Evolutionary conservation across 1,284 basidiomycete genomes (phyloP), one percentile per base, ranked within the genome.

Genomic region (Trichosporon coremiiforme): DNA sequence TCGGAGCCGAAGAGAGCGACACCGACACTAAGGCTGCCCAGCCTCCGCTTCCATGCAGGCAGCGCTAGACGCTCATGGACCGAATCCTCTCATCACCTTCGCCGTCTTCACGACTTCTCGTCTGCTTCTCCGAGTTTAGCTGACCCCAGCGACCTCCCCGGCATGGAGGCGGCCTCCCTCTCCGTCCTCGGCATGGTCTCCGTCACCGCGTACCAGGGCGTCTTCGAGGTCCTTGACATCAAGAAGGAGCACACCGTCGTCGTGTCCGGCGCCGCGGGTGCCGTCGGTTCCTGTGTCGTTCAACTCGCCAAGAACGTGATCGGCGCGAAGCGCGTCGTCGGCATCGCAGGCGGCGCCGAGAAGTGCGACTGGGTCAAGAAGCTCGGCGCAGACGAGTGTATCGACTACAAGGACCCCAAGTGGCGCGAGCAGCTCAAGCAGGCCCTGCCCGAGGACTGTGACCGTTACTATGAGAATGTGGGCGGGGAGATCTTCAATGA

Each of bases 301-400:
- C 80, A 83, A 73, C 75, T 81, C 69, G 81, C 81, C 65, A 83
- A 83, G 70, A 76, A 83, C 35, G 75, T 85, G 57, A 74, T 84
- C 38, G 85, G 84, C 8, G 84, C 84, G 75, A 77, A 78, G 69
- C 81, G 82, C 53, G 85, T 87, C 66, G 79, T 87, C 70, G 86
- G 85, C 36, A 84, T 86, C 65, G 86, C 86, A 0, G 86, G 86
- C 53, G 84, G 84, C 4, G 76, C 79, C n/a, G 84, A 84, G 62
- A 87, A 87, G 81, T 86, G 85, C 76, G 73, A 79, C 2, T 86
- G 84, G 85, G 80, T 70, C 69, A 80, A 85, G 68, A 79, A 79
- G 45, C 79, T 85, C 67, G 85, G 85, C 1, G 85, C 85, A 50
- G 86, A 87, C 78, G 80, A 79, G 38, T 85, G 84, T 35, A 77